phyloP scores from a whole-genome alignment of 2,329 filamentous ascomycete genomes.

The Epichloe brachyelytri region DNA sequence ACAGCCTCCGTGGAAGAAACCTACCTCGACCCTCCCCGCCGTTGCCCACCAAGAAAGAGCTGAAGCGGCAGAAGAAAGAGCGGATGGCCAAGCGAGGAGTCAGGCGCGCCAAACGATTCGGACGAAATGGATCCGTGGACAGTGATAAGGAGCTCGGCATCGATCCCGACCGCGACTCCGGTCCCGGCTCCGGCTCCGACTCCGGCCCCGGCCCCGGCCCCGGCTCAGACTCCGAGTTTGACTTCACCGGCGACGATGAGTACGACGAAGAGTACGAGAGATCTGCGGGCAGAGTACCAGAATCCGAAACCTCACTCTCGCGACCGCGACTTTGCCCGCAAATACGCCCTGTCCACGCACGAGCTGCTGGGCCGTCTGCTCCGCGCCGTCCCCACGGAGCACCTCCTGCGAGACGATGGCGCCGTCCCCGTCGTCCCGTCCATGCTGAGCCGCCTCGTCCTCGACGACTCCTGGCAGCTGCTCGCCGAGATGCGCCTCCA shows the following conservation, averaged over 20 bases:
- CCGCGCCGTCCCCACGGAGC: too few species aligned
- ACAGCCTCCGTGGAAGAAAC: slow-evolving; percentile 12
- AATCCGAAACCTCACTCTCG: slow-evolving; percentile 9
- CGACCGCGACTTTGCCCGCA: slow-evolving; percentile 16
- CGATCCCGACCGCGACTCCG: not conserved
- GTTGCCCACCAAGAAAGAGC: slow-evolving; percentile 2
- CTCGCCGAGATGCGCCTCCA: too few species aligned
- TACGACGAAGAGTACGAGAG: not conserved
- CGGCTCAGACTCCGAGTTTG: not conserved
- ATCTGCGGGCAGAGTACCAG: slow-evolving; percentile 9
- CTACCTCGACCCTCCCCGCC: slow-evolving; percentile 15
- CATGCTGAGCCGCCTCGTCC: too few species aligned
- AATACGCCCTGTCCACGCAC: slow-evolving; percentile 13
- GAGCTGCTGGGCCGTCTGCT: not conserved
- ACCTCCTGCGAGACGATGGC: too few species aligned
- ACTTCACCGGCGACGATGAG: not conserved
- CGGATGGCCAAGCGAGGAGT: not conserved
- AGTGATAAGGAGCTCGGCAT: not conserved
- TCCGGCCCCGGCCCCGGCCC: too few species aligned
- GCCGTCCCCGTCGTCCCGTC: too few species aligned
- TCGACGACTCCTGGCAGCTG: too few species aligned
- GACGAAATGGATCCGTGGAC: not conserved
- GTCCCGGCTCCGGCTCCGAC: too few species aligned
- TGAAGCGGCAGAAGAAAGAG: not conserved
- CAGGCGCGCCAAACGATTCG: not conserved